Evolutionary conservation across 768 basidiomycete species (phyloP), one percentile per base, ranked within the genome.

Genomic region (Coprinopsis sp.): DNA sequence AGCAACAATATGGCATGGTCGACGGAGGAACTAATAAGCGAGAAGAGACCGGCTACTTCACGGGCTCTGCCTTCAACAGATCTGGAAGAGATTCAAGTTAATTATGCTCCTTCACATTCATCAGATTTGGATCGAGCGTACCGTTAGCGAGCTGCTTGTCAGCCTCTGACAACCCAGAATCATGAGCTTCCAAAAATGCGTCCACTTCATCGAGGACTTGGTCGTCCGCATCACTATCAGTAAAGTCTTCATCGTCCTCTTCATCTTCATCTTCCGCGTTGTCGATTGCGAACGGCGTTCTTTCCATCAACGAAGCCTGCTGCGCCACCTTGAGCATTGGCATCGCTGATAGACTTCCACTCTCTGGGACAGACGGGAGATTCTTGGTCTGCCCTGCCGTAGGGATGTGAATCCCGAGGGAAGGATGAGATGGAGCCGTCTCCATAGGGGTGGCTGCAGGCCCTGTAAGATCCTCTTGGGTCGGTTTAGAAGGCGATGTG

Each of bases 271-370:
- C 89, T 43, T 82, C 85, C 3, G 84, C 90, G 64, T 93, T 91
- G 59, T 99, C 96, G 50, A 98, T 96, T n/a, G 91, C 91, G 62
- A 99, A 99, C 53, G 87, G 85, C 21, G 91, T 92, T 33, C 95
- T 74, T 61, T 95, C 89, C 85, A 94, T 85, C 37, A 91, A 72
- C 24, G 89, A 88, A 25, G 89, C 89, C 27, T 85, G 85, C 52
- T 80, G 87, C 41, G 85, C 88, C 0, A 82, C 84, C 56, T 84
- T 74, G 38, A 90, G 71, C 69, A 87, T 77, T 5, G 84, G 76
- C 60, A 81, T 70, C 18, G 82, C 76, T 21, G 80, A 76, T 34
- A 77, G 70, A 22, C 63, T 63, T 12, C 65, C 70, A 33, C 60
- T 69, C 40, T 70, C 68, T 1, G 72, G 71, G 2, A 67, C 53